Percentiles rank a stretch among this genome's conserved stretches.
These are phyloP conservation scores for Ilyonectria destructans DNA, from an alignment of 2,329 filamentous ascomycete genomes.

Conservation along the genomic window DNA sequence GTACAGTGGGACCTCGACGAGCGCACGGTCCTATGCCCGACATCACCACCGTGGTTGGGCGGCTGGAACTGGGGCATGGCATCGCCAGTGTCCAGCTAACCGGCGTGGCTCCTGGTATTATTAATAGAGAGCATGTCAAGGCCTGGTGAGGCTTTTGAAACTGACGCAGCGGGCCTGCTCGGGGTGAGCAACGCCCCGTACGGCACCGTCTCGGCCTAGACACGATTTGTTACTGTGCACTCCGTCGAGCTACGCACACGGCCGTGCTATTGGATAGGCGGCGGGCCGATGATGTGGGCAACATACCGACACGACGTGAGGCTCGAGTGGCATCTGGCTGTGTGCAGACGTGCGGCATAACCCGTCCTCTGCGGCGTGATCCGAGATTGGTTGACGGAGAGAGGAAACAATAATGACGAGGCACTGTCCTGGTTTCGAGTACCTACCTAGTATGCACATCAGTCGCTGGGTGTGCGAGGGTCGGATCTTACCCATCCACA, in stretches of 20 bases:
- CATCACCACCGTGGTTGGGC: slow-evolving; percentile 21
- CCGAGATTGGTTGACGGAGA: slow-evolving; percentile 21
- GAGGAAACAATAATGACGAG: slow-evolving; percentile 15
- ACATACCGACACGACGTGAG: slow-evolving; percentile 15
- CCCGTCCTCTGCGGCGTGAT: slow-evolving; percentile 24
- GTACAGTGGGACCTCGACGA: slow-evolving; percentile 43
- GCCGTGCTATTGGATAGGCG: slow-evolving; percentile 12
- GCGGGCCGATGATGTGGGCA: slow-evolving; percentile 20
- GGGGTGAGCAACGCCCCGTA: slow-evolving; percentile 8
- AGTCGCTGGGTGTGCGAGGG: slow-evolving; percentile 23
- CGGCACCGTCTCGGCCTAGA: slow-evolving; percentile 10
- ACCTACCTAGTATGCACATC: slow-evolving; percentile 13
- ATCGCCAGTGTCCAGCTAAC: slow-evolving; percentile 37
- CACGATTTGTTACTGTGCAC: slow-evolving; percentile 2
- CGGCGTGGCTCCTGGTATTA: slow-evolving; percentile 43
- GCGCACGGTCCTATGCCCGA: slow-evolving; percentile 43
- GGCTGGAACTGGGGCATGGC: slow-evolving; percentile 6
- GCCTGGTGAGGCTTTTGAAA: slow-evolving; percentile 40
- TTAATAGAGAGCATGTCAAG: slow-evolving; percentile 43
- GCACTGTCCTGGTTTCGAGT: slow-evolving; percentile 4
- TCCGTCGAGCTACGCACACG: neutral
- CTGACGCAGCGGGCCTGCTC: slow-evolving; percentile 29
- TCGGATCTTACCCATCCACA: slow-evolving; percentile 28
- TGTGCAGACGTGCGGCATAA: slow-evolving; percentile 19
- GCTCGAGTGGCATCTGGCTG: slow-evolving; percentile 24